Evolutionary conservation across 2,329 filamentous ascomycete genomes (phyloP).

Genomic region (Fusarium verrucosum): DNA sequence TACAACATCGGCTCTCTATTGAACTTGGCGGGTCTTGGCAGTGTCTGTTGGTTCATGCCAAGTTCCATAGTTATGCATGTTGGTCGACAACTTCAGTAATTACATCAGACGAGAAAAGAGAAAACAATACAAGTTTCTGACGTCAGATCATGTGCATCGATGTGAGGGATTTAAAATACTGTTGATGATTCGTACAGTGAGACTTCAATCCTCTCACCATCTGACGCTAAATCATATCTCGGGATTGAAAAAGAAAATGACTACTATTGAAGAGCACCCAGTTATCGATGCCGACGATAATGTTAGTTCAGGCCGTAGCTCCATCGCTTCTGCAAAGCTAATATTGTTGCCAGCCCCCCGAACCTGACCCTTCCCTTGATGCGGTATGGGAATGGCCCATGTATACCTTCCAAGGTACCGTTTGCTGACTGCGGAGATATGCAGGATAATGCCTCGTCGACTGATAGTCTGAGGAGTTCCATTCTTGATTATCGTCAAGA

Average conservation of each 20-base stretch:
- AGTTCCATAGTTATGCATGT: constrained; percentile 2
- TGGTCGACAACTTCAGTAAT: not conserved
- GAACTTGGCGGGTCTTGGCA: not conserved
- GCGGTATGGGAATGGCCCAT: not conserved
- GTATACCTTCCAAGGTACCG: rapidly evolving
- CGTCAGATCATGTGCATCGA: not conserved
- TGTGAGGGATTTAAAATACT: constrained; percentile 9
- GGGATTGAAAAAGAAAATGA: not conserved
- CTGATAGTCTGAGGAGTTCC: constrained; percentile 19
- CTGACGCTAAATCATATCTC: not conserved
- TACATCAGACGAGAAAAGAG: constrained; percentile 6
- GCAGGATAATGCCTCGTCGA: constrained; percentile 12
- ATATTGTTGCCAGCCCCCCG: not conserved
- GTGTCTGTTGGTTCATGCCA: not conserved
- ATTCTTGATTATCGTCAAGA: constrained; percentile 15
- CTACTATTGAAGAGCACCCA: constrained; percentile 11
- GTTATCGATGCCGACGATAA: constrained; percentile 10
- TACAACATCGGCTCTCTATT: not conserved
- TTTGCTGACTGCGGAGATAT: not conserved
- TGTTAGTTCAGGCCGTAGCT: not conserved
- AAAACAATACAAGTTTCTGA: not conserved
- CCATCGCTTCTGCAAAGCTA: not conserved
- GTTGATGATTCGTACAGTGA: not conserved
- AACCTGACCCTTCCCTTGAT: not conserved
- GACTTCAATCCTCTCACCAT: not conserved